Evolutionary conservation across 2,329 filamentous ascomycete species (phyloP), one percentile per base, ranked within the genome.

Genomic region (Ophiostoma tasmaniense): DNA sequence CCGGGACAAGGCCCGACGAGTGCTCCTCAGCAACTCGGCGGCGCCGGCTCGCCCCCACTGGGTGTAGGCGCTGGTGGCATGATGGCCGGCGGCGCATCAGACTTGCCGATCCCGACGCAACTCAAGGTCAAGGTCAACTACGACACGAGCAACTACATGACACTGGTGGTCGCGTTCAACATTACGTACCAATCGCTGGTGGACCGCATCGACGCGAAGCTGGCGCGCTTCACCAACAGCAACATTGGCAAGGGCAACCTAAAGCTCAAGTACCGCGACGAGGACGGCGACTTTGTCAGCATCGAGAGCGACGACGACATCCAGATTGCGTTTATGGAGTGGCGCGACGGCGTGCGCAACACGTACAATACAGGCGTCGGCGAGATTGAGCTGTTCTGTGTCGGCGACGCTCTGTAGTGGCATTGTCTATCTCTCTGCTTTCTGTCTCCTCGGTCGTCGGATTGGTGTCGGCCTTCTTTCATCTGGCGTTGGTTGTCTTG

Each of bases 261-360:
- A 74, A 92, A 93, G 79, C 82, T 99, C 69, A 91, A 93, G 71
- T 99, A 98, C 78, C 86, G 89, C 67, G 95, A 99, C 76, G 90
- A 93, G 75, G 95, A 99, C 73, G 91, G 91, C 66, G 95, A 98
- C 75, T 94, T 90, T 76, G 91, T 99, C 71, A 93, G 90, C 67
- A 97, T 99, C 68, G 90, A 95, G 77, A 94, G 90, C 71, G 95
- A 99, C 75, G 95, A 99, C 75, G 95, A 97, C 73, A 95, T 99
- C 61, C 92, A 96, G 75, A 93, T 95, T 74, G 95, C 95, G 4
- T 97, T 99, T 76, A 89, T 93, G 77, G 93, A 96, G 74, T 97
- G 93, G 93, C 88, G 91, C 42, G 93, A 97, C 76, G 89, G 84
- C 77, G 76, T 81, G 37, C 79, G 79, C 70, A 82, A 82, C 73